Base-by-base conservation (phyloP, 2,329 filamentous ascomycete genomes). In the Rutstroemia sp. region DNA sequence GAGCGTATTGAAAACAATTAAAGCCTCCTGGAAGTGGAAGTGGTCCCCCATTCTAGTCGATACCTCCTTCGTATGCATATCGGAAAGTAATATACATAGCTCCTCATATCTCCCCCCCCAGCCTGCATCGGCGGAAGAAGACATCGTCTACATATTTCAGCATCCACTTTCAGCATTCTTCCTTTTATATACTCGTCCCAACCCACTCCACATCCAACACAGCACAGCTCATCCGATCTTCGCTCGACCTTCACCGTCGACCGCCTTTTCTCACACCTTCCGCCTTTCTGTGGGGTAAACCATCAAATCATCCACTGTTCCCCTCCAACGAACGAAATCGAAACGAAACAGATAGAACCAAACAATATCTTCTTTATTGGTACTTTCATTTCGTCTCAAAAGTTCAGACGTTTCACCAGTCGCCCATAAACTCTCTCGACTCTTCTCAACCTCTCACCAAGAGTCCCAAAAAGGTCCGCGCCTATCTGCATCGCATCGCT, bases 401-500 rank as follows among this genome's bases (percentile, higher is more conserved):
- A 19, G 42, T 46, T 46, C 12, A 48, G 34, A 41, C 45, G 52
- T 54, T 54, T 49, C 45, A 54, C 21, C 45, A 49, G 37, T 54
- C 52, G 52, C 45, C 17, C 45, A 42, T 42, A 41, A 48, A 46
- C 21, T 46, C 12, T 12, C 17, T 42, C 41, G 19, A 39, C 19
- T 44, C 37, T 42, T 38, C 51, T 38, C n/a, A 53, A 19, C 27
- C 27, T 42, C n/a, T 47, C 44, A 46, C 51, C 19, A 25, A 42
- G 17, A 42, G 30, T n/a, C 30, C 16, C 46, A 55, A 48, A 38
- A 54, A 17, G 41, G 49, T 55, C 38, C 38, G 53, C 53, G 53
- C 53, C 53, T 55, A 55, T 55, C 53, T 55, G 47, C 53, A 50
- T 30, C 38, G 8, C 52, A 25, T 50, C 52, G n/a, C 37, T 38